Evolutionary conservation across 805 yeast genomes (phyloP).

Genomic region (Ogataea saltuana): DNA sequence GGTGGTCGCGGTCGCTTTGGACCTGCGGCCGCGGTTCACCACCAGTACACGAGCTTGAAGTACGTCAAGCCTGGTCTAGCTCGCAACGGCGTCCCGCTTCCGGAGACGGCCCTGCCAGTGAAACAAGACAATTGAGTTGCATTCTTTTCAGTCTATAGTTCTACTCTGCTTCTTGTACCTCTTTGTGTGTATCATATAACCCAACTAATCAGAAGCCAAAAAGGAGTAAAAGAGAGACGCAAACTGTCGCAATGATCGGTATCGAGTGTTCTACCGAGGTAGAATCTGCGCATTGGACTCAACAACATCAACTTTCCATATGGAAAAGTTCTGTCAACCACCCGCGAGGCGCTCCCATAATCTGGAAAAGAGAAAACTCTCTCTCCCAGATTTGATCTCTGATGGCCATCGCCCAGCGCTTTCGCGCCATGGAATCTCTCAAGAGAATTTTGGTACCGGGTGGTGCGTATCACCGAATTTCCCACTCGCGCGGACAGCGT

Average conservation of each 20-base stretch:
- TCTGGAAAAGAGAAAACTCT: constrained; percentile 8
- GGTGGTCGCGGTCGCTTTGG: constrained; percentile 11
- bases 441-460: constrained; percentile 31
- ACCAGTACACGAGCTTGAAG: constrained; percentile 21
- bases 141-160: neutral
- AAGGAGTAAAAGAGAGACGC: constrained; percentile 10
- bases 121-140: constrained; percentile 1
- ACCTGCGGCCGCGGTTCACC: constrained; percentile 5
- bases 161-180: neutral
- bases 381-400: constrained; percentile 29
- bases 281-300: constrained; percentile 43
- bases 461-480: constrained; percentile 42
- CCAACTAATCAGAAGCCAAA: neutral
- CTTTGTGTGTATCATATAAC: constrained; percentile 6
- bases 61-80: constrained; percentile 31
- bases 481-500: constrained; percentile 37
- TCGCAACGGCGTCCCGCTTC: constrained; percentile 21
- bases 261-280: constrained; percentile 37
- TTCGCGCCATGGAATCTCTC: constrained; percentile 41
- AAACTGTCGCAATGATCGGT: constrained; percentile 39
- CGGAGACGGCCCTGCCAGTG: constrained; percentile 3
- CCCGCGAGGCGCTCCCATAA: constrained; percentile 42
- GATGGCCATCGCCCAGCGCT: constrained; percentile 42
- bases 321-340: constrained; percentile 36
- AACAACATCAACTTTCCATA: constrained; percentile 34